Evolutionary conservation across 306 rosid genomes (phyloP).

Genomic region (Cucumis melo): DNA sequence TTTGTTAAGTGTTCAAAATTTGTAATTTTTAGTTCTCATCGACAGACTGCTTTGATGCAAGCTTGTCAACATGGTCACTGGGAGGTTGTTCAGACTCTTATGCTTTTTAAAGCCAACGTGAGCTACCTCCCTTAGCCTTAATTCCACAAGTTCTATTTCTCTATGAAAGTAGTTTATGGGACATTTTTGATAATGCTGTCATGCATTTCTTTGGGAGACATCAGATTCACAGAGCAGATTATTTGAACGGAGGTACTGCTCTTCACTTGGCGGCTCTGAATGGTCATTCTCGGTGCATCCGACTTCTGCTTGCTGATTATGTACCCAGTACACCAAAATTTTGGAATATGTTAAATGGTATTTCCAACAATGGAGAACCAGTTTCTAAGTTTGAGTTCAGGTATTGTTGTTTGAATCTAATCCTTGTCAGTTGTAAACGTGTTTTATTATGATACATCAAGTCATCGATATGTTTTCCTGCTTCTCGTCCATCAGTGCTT

Average conservation of each 20-base stretch:
- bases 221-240: slow-evolving; percentile 84
- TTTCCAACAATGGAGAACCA: slow-evolving; percentile 21
- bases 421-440: neutral
- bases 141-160: neutral
- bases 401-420: slow-evolving; percentile 28
- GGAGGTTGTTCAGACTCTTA: slow-evolving; percentile 85
- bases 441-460: neutral
- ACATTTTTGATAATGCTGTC: neutral
- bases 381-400: slow-evolving; percentile 43
- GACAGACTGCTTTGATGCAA: slow-evolving; percentile 99
- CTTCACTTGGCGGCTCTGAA: slow-evolving; percentile 91
- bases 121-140: slow-evolving; percentile 3
- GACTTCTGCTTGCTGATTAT: slow-evolving; percentile 68
- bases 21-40: neutral
- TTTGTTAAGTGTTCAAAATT: neutral
- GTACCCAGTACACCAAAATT: slow-evolving; percentile 65
- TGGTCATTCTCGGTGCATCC: slow-evolving; percentile 86
- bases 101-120: slow-evolving; percentile 70
- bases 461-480: slow-evolving; percentile 10
- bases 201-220: slow-evolving; percentile 2
- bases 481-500: slow-evolving; percentile 35
- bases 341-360: slow-evolving; percentile 35
- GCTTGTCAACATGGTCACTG: slow-evolving; percentile 99
- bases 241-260: slow-evolving; percentile 92
- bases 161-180: neutral